A percentile compares a stretch with the other conserved stretches of the same genome.
Conservation (phyloP, 345 rosid species). For the Bruguiera gymnorhiza region DNA sequence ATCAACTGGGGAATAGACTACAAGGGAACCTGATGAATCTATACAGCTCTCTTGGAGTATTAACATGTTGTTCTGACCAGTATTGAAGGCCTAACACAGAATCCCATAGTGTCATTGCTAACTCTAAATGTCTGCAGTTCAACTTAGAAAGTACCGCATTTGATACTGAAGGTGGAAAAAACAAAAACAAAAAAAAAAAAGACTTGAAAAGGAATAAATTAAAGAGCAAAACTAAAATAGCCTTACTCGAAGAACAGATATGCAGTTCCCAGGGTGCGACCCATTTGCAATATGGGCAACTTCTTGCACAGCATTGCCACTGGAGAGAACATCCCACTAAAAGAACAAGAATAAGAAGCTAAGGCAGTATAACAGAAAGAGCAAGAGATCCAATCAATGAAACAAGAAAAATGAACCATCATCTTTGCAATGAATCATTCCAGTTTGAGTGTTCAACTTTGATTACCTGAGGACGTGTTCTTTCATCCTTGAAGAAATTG, state of each 20-base stretch:
- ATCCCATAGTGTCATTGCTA: not conserved
- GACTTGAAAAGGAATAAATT: no score
- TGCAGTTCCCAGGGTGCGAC: constrained; percentile 86
- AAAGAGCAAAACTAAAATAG: not conserved
- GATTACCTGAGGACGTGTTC: constrained; percentile 81
- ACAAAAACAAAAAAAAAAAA: not conserved
- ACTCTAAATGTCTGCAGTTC: not conserved
- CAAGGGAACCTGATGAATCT: constrained; percentile 78
- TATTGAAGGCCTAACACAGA: constrained; percentile 57
- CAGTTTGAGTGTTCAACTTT: not conserved
- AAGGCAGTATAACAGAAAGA: not conserved
- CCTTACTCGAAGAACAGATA: constrained; percentile 86
- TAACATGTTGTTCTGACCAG: constrained; percentile 81
- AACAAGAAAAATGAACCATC: not conserved
- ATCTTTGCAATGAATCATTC: not conserved
- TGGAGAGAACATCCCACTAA: constrained; percentile 97
- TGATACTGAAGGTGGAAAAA: not conserved
- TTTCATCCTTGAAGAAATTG: constrained; percentile 84
- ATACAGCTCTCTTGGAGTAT: constrained; percentile 93
- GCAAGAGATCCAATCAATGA: not conserved
- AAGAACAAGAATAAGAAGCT: constrained; percentile 8
- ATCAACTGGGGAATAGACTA: constrained; percentile 88
- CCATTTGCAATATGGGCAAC: constrained; percentile 93
- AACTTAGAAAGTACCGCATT: not conserved
- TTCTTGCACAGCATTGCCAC: constrained; percentile 80